A percentile compares a stretch with the other conserved stretches of the same genome.
Evolutionary conservation across 805 yeast species (phyloP).

Genomic region (Maudiozyma serrabonitensis): DNA sequence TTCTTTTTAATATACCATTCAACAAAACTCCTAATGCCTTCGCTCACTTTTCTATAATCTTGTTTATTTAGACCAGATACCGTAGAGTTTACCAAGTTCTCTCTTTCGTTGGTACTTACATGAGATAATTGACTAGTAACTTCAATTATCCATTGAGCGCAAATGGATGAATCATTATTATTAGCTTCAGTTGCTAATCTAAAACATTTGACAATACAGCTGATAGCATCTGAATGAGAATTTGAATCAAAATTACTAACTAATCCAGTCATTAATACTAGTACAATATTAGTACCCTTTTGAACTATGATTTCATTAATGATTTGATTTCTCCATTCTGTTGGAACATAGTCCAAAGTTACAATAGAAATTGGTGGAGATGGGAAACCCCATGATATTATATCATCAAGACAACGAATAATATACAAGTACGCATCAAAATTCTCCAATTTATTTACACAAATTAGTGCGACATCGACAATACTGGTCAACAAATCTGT

Average conservation of each 20-base stretch:
- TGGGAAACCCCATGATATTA: slow-evolving; percentile 75
- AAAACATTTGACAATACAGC: slow-evolving; percentile 56
- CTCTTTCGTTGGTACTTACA: slow-evolving; percentile 61
- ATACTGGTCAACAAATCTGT: slow-evolving; percentile 40
- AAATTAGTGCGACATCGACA: slow-evolving; percentile 44
- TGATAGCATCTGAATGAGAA: slow-evolving; percentile 63
- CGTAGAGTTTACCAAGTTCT: slow-evolving; percentile 48
- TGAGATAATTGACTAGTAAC: slow-evolving; percentile 39
- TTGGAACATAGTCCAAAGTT: slow-evolving; percentile 41
- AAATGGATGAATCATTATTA: slow-evolving; percentile 30
- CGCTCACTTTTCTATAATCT: slow-evolving; percentile 65
- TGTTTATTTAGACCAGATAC: slow-evolving; percentile 53
- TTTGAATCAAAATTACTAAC: slow-evolving; percentile 64
- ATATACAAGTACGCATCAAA: slow-evolving; percentile 61
- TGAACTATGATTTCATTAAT: slow-evolving; percentile 36
- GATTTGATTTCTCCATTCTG: slow-evolving; percentile 42
- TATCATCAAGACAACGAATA: slow-evolving; percentile 71
- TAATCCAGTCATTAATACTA: slow-evolving; percentile 52
- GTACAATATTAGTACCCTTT: slow-evolving; percentile 47
- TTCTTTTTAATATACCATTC: slow-evolving; percentile 78
- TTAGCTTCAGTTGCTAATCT: slow-evolving; percentile 41
- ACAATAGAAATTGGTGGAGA: slow-evolving; percentile 70
- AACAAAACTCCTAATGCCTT: slow-evolving; percentile 65
- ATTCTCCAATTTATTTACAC: slow-evolving; percentile 49
- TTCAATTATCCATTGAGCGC: slow-evolving; percentile 48